A percentile compares a stretch with the other conserved stretches of the same genome.
Evolutionary conservation across 306 rosid species (phyloP).

Genomic region (Acacia acuminata): DNA sequence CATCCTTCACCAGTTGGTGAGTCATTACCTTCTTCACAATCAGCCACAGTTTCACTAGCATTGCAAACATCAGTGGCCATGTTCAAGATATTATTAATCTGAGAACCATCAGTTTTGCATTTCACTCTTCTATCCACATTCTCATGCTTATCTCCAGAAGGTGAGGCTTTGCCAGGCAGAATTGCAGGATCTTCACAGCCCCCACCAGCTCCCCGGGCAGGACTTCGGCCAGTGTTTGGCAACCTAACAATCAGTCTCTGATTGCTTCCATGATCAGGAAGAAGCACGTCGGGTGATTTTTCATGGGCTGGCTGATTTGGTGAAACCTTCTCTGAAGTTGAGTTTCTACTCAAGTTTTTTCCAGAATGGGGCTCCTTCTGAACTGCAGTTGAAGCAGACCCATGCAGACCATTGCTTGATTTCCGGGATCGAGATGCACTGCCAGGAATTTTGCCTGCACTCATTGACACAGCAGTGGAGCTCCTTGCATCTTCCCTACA

Average conservation of each 20-base stretch:
- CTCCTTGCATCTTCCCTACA: conserved; percentile 83
- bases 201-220: conserved; percentile 61
- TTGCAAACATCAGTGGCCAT: conserved; percentile 52
- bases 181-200: conserved; percentile 65
- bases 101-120: conserved; percentile 53
- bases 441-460: conserved; percentile 50
- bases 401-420: conserved; percentile 68
- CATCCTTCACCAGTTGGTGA: conserved; percentile 51
- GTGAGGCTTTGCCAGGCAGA: conserved; percentile 53
- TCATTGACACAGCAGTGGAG: conserved; percentile 73
- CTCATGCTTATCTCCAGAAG: conserved; percentile 72
- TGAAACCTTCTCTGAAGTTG: conserved; percentile 53
- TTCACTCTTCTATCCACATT: conserved; percentile 54
- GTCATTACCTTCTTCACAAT: conserved; percentile 57
- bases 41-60: conserved; percentile 48
- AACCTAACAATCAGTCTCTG: conserved; percentile 69
- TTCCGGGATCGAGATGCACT: conserved; percentile 65
- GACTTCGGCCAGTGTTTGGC: conserved; percentile 71
- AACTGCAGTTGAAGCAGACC: conserved; percentile 49
- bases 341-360: conserved; percentile 42
- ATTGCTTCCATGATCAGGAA: conserved; percentile 51
- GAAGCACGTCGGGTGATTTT: conserved; percentile 57
- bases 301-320: conserved; percentile 49
- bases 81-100: conserved; percentile 41
- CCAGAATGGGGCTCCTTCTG: conserved; percentile 57